phyloP scores from a whole-genome alignment of 139 green algal genomes.

The Pleodorina starrii region DNA sequence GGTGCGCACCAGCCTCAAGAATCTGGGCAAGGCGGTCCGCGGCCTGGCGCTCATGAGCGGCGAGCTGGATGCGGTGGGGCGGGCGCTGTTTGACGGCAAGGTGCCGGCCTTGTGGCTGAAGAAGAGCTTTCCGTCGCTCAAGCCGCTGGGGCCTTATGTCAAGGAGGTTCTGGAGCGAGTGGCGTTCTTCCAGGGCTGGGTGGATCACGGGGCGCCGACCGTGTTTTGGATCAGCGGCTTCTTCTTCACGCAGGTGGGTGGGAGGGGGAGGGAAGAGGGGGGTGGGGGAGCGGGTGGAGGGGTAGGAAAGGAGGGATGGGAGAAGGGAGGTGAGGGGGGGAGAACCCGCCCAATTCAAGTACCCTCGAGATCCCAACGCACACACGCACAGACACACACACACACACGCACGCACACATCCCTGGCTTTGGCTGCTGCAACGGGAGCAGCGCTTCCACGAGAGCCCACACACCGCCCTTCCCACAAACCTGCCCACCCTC shows the following conservation, averaged over 20 bases:
- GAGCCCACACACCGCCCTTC: too few relatives aligned
- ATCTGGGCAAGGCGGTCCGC: constrained; percentile 84
- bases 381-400: too few relatives aligned
- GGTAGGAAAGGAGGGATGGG: too few relatives aligned
- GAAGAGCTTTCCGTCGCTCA: constrained; percentile 81
- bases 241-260: constrained; percentile 89
- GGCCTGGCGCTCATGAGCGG: constrained; percentile 86
- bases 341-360: too few relatives aligned
- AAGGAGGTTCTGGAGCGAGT: constrained; percentile 81
- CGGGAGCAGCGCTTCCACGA: too few relatives aligned
- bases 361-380: too few relatives aligned
- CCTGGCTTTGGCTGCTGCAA: too few relatives aligned
- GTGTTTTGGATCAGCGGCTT: constrained; percentile 89
- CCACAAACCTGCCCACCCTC: background rate
- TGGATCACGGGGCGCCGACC: constrained; percentile 73
- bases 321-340: too few relatives aligned
- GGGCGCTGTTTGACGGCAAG: constrained; percentile 77
- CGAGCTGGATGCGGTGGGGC: constrained; percentile 76
- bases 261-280: constrained; percentile 27
- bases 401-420: too few relatives aligned
- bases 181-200: constrained; percentile 81
- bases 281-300: too few relatives aligned
- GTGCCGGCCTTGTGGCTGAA: constrained; percentile 82
- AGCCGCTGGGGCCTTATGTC: constrained; percentile 84
- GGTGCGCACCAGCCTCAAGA: constrained; percentile 73